phyloP scores from a whole-genome alignment of 139 green algal species.

The Closterium sp. region DNA sequence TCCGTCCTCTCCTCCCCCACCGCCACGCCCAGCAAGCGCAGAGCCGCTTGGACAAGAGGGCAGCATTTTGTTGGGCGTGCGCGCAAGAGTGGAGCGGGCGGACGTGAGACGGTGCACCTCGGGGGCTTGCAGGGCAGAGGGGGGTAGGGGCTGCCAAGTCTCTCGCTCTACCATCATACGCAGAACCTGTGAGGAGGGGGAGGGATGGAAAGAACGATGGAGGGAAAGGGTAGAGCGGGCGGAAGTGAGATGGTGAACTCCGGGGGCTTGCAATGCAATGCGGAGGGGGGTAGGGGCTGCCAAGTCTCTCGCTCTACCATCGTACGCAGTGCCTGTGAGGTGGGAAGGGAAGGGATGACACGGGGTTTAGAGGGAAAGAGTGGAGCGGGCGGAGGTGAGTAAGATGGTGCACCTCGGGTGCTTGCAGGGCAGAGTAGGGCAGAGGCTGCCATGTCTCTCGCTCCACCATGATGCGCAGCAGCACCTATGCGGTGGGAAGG shows the following conservation, averaged over 20 bases:
- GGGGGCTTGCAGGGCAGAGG: too few relatives aligned
- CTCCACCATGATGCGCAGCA: conserved; percentile 45
- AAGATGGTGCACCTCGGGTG: background rate
- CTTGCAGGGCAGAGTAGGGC: conserved; percentile 6
- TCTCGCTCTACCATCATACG: too few relatives aligned
- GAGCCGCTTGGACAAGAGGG: background rate
- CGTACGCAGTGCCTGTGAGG: conserved; percentile 40
- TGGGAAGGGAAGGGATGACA: too few relatives aligned
- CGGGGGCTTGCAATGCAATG: conserved; percentile 12
- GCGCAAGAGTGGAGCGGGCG: background rate
- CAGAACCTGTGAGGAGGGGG: too few relatives aligned
- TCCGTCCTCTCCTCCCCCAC: too few relatives aligned
- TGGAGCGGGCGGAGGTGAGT: background rate
- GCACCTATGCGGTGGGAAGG: too few relatives aligned
- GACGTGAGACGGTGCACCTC: too few relatives aligned
- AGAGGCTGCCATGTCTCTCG: conserved; percentile 36
- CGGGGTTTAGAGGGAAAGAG: background rate
- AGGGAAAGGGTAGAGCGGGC: too few relatives aligned
- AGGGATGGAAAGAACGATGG: too few relatives aligned
- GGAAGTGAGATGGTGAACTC: background rate
- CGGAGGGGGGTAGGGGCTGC: conserved; percentile 5
- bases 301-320: conserved; percentile 42
- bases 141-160: too few relatives aligned
- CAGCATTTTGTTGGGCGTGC: background rate
- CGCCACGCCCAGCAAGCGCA: background rate